Conservation (phyloP, 2,329 filamentous ascomycete genomes). For the Cercospora sp. region DNA sequence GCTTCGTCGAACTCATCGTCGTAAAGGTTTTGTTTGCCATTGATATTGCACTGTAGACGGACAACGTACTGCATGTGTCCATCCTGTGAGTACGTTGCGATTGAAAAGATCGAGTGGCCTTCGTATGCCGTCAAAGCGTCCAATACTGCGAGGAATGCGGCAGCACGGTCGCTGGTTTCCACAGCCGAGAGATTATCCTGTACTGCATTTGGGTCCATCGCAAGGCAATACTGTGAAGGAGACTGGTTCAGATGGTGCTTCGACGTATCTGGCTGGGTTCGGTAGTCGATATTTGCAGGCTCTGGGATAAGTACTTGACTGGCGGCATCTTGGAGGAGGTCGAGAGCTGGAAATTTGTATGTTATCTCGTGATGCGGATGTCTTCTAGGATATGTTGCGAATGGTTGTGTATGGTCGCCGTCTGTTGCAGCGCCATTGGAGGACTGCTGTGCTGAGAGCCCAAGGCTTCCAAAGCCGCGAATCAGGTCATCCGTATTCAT, state of each 20-base stretch:
- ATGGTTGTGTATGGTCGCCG: background rate
- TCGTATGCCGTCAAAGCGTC: slow-evolving; percentile 1
- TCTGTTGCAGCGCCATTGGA: background rate
- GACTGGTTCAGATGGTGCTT: slow-evolving; percentile 9
- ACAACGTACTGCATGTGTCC: background rate
- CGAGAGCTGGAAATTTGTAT: slow-evolving; percentile 15
- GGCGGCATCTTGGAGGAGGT: slow-evolving; percentile 6
- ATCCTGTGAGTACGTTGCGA: background rate
- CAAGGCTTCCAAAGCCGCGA: background rate
- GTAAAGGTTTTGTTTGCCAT: slow-evolving; percentile 1
- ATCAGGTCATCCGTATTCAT: slow-evolving; percentile 2
- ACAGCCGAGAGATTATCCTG: background rate
- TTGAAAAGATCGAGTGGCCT: slow-evolving; percentile 12
- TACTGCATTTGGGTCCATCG: background rate
- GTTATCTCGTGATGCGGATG: slow-evolving; percentile 13
- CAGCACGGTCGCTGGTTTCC: background rate
- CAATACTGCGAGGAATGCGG: slow-evolving; percentile 1
- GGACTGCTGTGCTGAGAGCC: slow-evolving; percentile 1
- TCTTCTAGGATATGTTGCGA: slow-evolving; percentile 6
- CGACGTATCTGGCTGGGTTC: slow-evolving; percentile 1
- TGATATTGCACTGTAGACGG: background rate
- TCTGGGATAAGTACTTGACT: slow-evolving; percentile 9
- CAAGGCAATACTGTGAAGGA: slow-evolving; percentile 1
- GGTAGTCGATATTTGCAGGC: slow-evolving; percentile 5
- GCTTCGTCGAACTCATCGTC: background rate